Conservation (phyloP, 345 rosid species). For the Pistacia atlantica region DNA sequence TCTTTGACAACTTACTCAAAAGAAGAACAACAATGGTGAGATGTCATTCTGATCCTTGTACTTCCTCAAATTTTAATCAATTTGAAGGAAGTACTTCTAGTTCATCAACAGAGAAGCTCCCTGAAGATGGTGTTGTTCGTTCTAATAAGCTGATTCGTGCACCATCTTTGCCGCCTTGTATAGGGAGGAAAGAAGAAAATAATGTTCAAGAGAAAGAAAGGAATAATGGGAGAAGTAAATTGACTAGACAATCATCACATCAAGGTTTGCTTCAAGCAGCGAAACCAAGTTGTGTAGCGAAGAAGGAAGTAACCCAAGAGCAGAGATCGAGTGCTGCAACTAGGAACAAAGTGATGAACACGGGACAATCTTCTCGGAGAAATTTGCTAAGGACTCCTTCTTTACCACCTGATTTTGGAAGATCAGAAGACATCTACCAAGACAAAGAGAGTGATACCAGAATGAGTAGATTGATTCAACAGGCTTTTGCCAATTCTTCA, state of each 20-base stretch:
- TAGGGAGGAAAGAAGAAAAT: constrained; percentile 28
- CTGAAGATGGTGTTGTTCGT: constrained; percentile 5
- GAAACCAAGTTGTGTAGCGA: constrained; percentile 7
- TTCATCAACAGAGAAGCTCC: constrained; percentile 14
- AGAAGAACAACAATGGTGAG: constrained; percentile 43
- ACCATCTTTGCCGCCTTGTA: constrained; percentile 35
- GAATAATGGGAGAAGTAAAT: constrained; percentile 23
- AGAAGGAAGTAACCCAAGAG: constrained; percentile 13
- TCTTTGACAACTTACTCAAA: constrained; percentile 51
- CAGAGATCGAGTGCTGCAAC: constrained; percentile 17
- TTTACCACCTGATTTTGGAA: constrained; percentile 37
- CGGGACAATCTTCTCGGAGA: neutral
- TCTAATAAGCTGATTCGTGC: constrained; percentile 20
- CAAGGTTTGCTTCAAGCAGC: constrained; percentile 32
- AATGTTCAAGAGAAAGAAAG: constrained; percentile 26
- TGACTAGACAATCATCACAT: constrained; percentile 50
- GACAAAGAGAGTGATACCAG: constrained; percentile 50
- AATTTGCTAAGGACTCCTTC: constrained; percentile 52
- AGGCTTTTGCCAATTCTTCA: constrained; percentile 46
- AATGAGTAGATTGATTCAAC: constrained; percentile 62
- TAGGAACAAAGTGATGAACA: constrained; percentile 13
- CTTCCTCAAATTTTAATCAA: constrained; percentile 33
- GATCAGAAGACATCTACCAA: constrained; percentile 29
- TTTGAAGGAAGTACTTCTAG: neutral
- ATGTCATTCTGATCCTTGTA: constrained; percentile 66